phyloP scores from a whole-genome alignment of 768 basidiomycete genomes.

The Amanita polypyramis region DNA sequence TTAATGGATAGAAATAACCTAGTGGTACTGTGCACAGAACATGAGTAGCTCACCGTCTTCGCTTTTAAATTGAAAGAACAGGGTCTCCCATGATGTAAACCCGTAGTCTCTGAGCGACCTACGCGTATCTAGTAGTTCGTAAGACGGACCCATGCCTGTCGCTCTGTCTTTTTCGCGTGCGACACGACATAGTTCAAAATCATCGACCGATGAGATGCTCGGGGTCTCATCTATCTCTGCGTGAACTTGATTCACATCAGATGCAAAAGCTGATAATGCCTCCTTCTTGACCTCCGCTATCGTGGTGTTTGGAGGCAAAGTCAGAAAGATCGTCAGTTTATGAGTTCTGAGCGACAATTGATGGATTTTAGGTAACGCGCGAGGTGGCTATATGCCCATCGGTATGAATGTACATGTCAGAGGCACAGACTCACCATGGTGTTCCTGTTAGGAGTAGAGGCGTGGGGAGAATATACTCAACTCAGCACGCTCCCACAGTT shows the following conservation, averaged over 20 bases:
- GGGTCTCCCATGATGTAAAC: constrained; percentile 52
- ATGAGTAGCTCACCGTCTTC: constrained; percentile 35
- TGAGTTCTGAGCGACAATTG: constrained; percentile 67
- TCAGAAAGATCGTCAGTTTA: constrained; percentile 55
- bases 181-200: constrained; percentile 58
- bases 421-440: not conserved
- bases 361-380: constrained; percentile 49
- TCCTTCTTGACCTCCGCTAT: constrained; percentile 54
- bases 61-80: constrained; percentile 63
- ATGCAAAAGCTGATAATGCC: constrained; percentile 47
- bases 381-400: constrained; percentile 28
- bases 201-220: constrained; percentile 22
- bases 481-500: not conserved
- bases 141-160: constrained; percentile 15
- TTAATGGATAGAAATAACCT: not conserved
- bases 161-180: constrained; percentile 41
- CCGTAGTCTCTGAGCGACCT: constrained; percentile 36
- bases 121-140: constrained; percentile 38
- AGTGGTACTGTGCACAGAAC: constrained; percentile 8
- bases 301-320: constrained; percentile 40
- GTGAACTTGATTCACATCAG: constrained; percentile 28
- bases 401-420: not conserved
- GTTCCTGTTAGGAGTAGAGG: too few species aligned
- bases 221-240: constrained; percentile 26
- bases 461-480: not conserved